Conservation (phyloP, 2,329 filamentous ascomycete genomes). For the Lecanicillium sp. region DNA sequence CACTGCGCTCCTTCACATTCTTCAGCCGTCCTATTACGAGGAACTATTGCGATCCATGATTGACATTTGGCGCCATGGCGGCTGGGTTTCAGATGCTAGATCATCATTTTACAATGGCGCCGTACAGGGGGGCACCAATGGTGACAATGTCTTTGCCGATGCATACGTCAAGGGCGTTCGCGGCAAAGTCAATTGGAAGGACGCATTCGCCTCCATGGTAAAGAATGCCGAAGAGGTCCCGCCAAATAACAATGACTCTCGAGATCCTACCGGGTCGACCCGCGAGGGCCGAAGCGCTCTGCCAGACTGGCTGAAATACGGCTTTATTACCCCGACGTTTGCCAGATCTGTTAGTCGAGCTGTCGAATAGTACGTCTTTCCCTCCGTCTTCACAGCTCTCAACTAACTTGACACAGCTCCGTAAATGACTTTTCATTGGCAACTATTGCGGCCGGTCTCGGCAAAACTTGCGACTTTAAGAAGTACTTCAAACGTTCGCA, state of each 20-base stretch:
- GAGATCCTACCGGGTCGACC: conserved; percentile 52
- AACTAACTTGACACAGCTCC: conserved; percentile 23
- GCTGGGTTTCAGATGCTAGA: conserved; percentile 57
- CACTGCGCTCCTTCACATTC: conserved; percentile 55
- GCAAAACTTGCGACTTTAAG: conserved; percentile 38
- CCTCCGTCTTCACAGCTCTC: not conserved
- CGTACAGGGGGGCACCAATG: conserved; percentile 62
- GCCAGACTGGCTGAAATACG: conserved; percentile 57
- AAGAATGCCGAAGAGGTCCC: conserved; percentile 60
- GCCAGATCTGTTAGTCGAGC: conserved; percentile 55
- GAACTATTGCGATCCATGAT: conserved; percentile 60
- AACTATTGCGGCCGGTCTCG: conserved; percentile 54
- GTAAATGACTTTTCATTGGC: conserved; percentile 62
- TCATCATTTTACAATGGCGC: conserved; percentile 64
- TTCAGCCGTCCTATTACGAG: conserved; percentile 55
- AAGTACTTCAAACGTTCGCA: conserved; percentile 56
- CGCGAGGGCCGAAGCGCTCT: conserved; percentile 62
- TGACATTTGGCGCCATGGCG: conserved; percentile 59
- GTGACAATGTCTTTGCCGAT: conserved; percentile 65
- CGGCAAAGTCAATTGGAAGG: conserved; percentile 55
- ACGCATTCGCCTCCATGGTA: conserved; percentile 55
- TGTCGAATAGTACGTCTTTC: conserved; percentile 48
- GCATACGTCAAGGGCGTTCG: conserved; percentile 62
- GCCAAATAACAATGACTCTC: conserved; percentile 48
- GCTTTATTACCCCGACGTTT: conserved; percentile 58